Evolutionary conservation across 108 stramenopile species (phyloP), one percentile per base, ranked within the genome.

Genomic region (Fistulifera solaris): DNA sequence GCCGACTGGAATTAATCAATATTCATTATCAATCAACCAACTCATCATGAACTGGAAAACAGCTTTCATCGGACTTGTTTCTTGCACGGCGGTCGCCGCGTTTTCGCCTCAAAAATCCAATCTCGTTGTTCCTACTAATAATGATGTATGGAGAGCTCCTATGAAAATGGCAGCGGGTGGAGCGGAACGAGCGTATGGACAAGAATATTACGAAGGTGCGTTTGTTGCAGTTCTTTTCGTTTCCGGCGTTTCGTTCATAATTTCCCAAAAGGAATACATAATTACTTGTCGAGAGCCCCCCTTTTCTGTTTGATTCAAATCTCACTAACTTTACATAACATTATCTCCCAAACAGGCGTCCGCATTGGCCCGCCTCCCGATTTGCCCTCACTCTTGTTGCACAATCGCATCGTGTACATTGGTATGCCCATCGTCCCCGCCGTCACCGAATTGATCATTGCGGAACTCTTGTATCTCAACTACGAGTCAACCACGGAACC

Each of bases 371-470:
- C 97, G 11, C 97, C 96, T 50, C 97, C 97, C n/a, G 97, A 98
- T 77, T 88, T 98, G 53, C 95, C 97, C 21, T 95, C 94, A 15
- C 77, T 98, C 27, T 78, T 98, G 24, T 85, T 98, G 44, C 94
- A 95, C 80, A 98, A 96, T 64, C 90, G 97, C 56, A 98, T 98
- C 64, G 93, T 98, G 27, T 98, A 98, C 88, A 84, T 98, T 60
- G 95, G 97, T 49, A 98, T 98, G 97, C 93, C 96, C 49, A 70
- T 98, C 17, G 95, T 98, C 18, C 89, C 95, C 13, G 91, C 94
- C 14, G 96, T 98, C 5, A 96, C 96, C 38, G 95, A 98, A 76
- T 62, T 98, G 31, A 75, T 96, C 45, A 90, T 96, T 60, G 95
- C 95, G 0, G 93, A 97, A 76, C 78, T 98, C 15, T 71, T 96